These are phyloP conservation scores for Globisporangium parvum DNA, from an alignment of 352 stramenopile species.

Conservation along the genomic window DNA sequence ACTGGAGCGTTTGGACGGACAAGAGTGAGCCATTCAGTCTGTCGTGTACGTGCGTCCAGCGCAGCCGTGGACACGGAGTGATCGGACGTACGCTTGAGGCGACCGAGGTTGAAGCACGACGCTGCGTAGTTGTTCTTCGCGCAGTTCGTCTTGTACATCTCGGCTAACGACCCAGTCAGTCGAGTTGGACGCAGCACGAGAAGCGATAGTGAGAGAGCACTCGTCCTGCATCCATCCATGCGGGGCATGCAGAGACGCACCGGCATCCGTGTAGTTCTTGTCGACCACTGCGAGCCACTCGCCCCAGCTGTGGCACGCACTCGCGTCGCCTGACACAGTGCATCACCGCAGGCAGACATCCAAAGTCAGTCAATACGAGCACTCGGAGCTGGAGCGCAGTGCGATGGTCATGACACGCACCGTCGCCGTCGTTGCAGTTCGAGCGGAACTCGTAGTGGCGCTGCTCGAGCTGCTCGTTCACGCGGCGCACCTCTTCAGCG, in stretches of 20 bases:
- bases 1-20: constrained; percentile 27
- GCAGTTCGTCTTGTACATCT: constrained; percentile 83
- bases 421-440: constrained; percentile 79
- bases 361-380: no score
- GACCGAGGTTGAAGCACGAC: constrained; percentile 85
- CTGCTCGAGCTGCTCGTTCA: constrained; percentile 84
- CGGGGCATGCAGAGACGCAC: constrained; percentile 15
- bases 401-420: constrained; percentile 10
- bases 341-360: background rate
- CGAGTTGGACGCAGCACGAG: background rate
- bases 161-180: constrained; percentile 19
- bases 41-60: no score
- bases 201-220: background rate
- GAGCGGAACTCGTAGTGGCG: constrained; percentile 86
- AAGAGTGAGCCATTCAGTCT: background rate
- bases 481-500: constrained; percentile 55
- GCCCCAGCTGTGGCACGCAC: constrained; percentile 81
- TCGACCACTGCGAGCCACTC: constrained; percentile 85
- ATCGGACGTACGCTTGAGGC: constrained; percentile 54
- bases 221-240: background rate
- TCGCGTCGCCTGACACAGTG: constrained; percentile 44
- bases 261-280: constrained; percentile 77
- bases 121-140: constrained; percentile 71
- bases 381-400: no score
- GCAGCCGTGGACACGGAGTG: no score